Evolutionary conservation across 371 early-diverging fungal genomes (phyloP).

Genomic region (Parasitella parasitica): DNA sequence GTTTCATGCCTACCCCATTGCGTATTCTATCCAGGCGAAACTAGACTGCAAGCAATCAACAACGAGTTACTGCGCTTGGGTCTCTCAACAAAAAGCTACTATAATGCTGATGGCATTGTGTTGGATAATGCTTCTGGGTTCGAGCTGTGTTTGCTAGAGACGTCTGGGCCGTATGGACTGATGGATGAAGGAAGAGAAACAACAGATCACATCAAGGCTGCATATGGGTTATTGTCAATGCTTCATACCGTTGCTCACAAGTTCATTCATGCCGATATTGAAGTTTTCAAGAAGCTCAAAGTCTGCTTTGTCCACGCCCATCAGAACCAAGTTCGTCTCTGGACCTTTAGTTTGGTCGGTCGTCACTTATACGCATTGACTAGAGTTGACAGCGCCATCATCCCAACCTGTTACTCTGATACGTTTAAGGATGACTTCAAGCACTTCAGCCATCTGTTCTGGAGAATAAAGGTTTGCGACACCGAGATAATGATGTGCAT

Average conservation of each 20-base stretch:
- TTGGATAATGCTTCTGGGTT: neutral
- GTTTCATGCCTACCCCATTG: neutral
- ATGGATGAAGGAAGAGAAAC: neutral
- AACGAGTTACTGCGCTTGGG: no score
- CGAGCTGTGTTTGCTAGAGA: constrained; percentile 2
- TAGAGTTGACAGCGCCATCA: constrained; percentile 5
- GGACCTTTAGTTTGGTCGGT: constrained; percentile 19
- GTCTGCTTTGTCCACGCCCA: constrained; percentile 15
- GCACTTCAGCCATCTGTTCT: constrained; percentile 17
- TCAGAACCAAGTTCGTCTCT: constrained; percentile 15
- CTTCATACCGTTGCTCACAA: neutral
- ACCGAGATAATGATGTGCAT: neutral
- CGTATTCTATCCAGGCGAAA: no score
- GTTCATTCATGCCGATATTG: constrained; percentile 6
- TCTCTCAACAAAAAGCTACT: neutral
- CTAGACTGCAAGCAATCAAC: no score
- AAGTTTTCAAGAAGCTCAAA: constrained; percentile 9
- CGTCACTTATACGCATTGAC: constrained; percentile 10
- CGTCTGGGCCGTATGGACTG: neutral
- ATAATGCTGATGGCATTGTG: constrained; percentile 1
- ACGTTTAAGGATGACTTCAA: constrained; percentile 4
- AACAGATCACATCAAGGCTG: constrained; percentile 4
- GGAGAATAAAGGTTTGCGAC: constrained; percentile 14
- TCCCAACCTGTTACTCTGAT: constrained; percentile 7
- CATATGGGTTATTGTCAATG: constrained; percentile 6